These are phyloP conservation scores for Coemansia umbellata DNA, from an alignment of 192 early-diverging fungal species.

Conservation along the genomic window DNA sequence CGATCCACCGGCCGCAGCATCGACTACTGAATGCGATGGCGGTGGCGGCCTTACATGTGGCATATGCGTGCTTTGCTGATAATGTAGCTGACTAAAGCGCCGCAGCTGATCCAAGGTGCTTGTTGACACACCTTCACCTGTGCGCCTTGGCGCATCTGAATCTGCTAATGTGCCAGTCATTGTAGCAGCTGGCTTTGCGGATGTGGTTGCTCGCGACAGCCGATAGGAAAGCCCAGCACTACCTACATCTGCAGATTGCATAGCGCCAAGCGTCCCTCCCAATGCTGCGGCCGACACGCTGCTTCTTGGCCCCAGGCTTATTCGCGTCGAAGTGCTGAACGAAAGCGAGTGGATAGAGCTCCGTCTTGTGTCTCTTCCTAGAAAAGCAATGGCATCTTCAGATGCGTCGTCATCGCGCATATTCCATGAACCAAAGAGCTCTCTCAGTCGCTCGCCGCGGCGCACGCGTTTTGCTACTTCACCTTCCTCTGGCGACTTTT, in stretches of 20 bases:
- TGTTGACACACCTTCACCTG: background rate
- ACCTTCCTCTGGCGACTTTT: conserved; percentile 7
- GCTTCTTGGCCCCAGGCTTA: conserved; percentile 5
- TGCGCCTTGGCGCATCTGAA: background rate
- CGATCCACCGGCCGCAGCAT: conserved; percentile 11
- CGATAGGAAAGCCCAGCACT: conserved; percentile 18
- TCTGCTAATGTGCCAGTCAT: background rate
- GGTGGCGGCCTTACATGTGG: conserved; percentile 1
- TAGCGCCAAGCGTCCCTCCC: background rate
- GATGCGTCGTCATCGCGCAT: background rate
- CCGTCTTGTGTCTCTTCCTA: conserved; percentile 3
- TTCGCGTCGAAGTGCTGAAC: conserved; percentile 36
- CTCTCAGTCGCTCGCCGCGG: conserved; percentile 32
- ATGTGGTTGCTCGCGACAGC: conserved; percentile 11
- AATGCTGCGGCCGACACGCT: conserved; percentile 2
- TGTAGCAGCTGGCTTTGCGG: too few species aligned
- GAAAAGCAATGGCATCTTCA: background rate
- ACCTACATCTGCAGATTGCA: background rate
- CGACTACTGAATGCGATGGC: background rate
- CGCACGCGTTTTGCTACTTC: conserved; percentile 29
- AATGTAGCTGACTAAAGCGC: background rate
- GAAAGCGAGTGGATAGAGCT: conserved; percentile 35
- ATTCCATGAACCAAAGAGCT: conserved; percentile 43
- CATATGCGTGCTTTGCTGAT: background rate
- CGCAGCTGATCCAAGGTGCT: conserved; percentile 2